Percentiles rank a stretch among this genome's conserved stretches.
Conservation (phyloP, 768 basidiomycete species). For the Mycena rebaudengoi region DNA sequence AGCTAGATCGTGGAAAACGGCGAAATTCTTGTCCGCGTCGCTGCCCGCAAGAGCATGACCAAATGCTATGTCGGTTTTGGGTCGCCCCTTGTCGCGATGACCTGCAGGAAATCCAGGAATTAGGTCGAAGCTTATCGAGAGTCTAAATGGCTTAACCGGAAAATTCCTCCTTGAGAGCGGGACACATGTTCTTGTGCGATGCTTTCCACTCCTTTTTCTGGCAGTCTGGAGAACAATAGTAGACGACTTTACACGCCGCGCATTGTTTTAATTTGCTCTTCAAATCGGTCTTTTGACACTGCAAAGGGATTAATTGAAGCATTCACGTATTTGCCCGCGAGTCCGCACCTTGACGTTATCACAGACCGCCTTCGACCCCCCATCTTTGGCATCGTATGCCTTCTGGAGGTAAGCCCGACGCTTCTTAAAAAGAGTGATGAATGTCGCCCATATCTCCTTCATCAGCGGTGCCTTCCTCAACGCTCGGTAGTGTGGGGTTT, state of each 20-base stretch:
- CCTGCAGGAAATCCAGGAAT: slow-evolving; percentile 27
- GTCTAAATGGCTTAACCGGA: too few species aligned
- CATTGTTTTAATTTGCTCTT: slow-evolving; percentile 45
- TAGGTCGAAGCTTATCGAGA: not conserved
- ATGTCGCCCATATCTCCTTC: slow-evolving; percentile 30
- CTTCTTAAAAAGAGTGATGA: slow-evolving; percentile 17
- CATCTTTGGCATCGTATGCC: slow-evolving; percentile 20
- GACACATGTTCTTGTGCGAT: slow-evolving; percentile 42
- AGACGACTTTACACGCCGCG: slow-evolving; percentile 37
- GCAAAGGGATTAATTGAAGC: not conserved
- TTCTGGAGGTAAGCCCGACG: not conserved
- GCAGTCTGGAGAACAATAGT: slow-evolving; percentile 50
- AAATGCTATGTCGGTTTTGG: slow-evolving; percentile 39
- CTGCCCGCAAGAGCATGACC: slow-evolving; percentile 42
- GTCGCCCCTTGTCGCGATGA: slow-evolving; percentile 38
- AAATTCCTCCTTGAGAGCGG: slow-evolving; percentile 42
- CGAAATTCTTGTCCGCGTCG: slow-evolving; percentile 37
- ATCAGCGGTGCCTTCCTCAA: slow-evolving; percentile 31
- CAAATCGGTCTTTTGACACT: slow-evolving; percentile 44
- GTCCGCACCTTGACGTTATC: slow-evolving; percentile 44
- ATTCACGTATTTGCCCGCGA: too few species aligned
- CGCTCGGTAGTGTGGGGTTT: slow-evolving; percentile 27
- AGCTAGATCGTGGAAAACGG: slow-evolving; percentile 34
- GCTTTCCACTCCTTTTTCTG: slow-evolving; percentile 46
- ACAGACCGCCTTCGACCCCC: slow-evolving; percentile 39